A percentile compares a stretch with the other conserved stretches of the same genome.
Conservation (phyloP, 2,329 filamentous ascomycete genomes). For the Ophiostoma fasciatum region DNA sequence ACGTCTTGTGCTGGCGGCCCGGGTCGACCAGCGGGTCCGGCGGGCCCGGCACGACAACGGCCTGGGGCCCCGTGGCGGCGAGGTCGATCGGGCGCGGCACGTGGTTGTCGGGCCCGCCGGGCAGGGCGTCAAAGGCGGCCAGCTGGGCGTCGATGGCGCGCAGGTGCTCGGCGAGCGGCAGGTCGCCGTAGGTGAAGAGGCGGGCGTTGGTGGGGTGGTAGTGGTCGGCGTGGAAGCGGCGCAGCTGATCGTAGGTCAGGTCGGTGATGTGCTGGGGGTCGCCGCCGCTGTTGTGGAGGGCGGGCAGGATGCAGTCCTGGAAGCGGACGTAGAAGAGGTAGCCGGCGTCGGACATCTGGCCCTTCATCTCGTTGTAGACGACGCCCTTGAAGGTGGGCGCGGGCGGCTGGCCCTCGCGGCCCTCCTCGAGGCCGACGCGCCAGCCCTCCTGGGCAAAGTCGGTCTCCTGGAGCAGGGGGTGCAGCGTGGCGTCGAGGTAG, state of each 20-base stretch:
- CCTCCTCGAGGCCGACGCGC: constrained; percentile 89
- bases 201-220: constrained; percentile 98
- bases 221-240: constrained; percentile 77
- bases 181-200: constrained; percentile 87
- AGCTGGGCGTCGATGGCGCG: constrained; percentile 64
- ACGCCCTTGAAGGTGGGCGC: constrained; percentile 67
- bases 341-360: constrained; percentile 92
- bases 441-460: constrained; percentile 97
- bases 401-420: constrained; percentile 33
- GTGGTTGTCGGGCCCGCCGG: constrained; percentile 48
- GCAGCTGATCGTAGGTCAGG: constrained; percentile 78
- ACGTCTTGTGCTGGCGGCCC: constrained; percentile 86
- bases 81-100: constrained; percentile 67
- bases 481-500: constrained; percentile 86
- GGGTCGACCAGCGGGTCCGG: constrained; percentile 74
- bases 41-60: constrained; percentile 63
- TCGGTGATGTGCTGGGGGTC: constrained; percentile 95
- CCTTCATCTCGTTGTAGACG: constrained; percentile 99
- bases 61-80: constrained; percentile 38
- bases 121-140: constrained; percentile 54
- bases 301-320: constrained; percentile 86
- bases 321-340: constrained; percentile 95
- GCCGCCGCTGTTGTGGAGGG: constrained; percentile 90
- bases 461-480: constrained; percentile 74
- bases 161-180: constrained; percentile 71